Evolutionary conservation across 805 yeast species (phyloP), one percentile per base, ranked within the genome.

Genomic region (Wickerhamiella siamensis): DNA sequence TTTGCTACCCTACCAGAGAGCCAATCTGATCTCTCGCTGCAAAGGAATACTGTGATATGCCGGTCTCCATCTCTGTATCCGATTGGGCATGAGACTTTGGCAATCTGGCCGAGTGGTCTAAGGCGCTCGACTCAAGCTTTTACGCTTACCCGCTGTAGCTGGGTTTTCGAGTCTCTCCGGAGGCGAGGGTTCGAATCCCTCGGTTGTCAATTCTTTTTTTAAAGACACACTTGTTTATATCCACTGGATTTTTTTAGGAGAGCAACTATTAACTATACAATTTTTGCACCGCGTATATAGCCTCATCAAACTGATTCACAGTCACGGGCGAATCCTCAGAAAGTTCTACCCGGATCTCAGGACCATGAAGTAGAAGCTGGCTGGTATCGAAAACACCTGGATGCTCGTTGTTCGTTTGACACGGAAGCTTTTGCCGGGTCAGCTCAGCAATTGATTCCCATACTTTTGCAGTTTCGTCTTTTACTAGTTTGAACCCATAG

Each of bases 181-280:
- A 74, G 80, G 81, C 82, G 80, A 72, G 82, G 77, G 82, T 76
- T 76, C 82, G 81, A 76, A 76, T 74, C 82, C 77, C 82, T 73
- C 79, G 75, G 77, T 73, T 75, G 75, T 76, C 82, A 76, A 50
- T 57, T 59, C 60, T 56, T 64, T 63, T 59, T 59, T 57, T n/a
- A n/a, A n/a, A n/a, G n/a, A n/a, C n/a, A n/a, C n/a, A n/a, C n/a
- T n/a, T 45, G 12, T 22, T 4, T 29, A 52, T 49, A 36, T 35
- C 20, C 34, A n/a, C n/a, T 24, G 6, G 29, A 8, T 24, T 24
- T 24, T 24, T 24, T 8, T 24, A 12, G 6, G 29, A 8, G 29
- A 8, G 6, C 6, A 24, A 8, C 29, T 8, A 8, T 24, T 12
- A 24, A 24, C 10, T 24, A 24, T 24, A 24, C 12, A 24, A 24